A percentile compares a stretch with the other conserved stretches of the same genome.
These are phyloP conservation scores for Cantharellus cinnabarinus DNA, from an alignment of 768 basidiomycete species.

Conservation along the genomic window DNA sequence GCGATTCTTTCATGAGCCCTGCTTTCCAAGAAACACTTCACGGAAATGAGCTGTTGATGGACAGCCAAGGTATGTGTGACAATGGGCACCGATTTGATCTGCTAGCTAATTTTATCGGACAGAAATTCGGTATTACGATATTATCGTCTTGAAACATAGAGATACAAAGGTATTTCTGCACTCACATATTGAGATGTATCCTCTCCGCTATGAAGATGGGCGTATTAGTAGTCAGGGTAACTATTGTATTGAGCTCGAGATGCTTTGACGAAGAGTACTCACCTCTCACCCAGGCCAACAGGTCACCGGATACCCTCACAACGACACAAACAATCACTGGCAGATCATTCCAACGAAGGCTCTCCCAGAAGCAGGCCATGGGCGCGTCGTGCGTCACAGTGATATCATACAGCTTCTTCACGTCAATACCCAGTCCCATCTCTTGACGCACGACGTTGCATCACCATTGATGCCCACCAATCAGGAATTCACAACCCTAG, in stretches of 20 bases:
- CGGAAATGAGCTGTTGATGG: constrained; percentile 81
- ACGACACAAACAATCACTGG: constrained; percentile 92
- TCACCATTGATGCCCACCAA: constrained; percentile 95
- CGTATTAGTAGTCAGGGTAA: constrained; percentile 83
- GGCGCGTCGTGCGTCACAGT: constrained; percentile 74
- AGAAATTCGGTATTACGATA: constrained; percentile 93
- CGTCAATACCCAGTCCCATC: constrained; percentile 56
- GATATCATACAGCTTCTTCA: constrained; percentile 83
- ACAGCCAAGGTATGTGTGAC: constrained; percentile 55
- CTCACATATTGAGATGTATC: constrained; percentile 81
- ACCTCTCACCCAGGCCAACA: constrained; percentile 47
- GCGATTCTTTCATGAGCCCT: constrained; percentile 94
- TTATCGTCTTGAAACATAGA: constrained; percentile 70
- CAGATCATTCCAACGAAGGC: constrained; percentile 88
- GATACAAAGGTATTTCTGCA: constrained; percentile 87
- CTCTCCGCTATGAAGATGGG: constrained; percentile 85
- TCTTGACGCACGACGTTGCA: constrained; percentile 93
- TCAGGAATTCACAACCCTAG: constrained; percentile 92
- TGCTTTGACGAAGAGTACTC: neutral
- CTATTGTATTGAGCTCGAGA: neutral
- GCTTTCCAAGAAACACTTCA: constrained; percentile 89
- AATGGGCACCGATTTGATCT: neutral
- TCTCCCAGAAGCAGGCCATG: constrained; percentile 81
- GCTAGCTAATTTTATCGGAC: constrained; percentile 3
- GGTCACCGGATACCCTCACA: constrained; percentile 86